These are phyloP conservation scores for Lactarius akahatsu DNA, from an alignment of 768 basidiomycete genomes.

Conservation along the genomic window DNA sequence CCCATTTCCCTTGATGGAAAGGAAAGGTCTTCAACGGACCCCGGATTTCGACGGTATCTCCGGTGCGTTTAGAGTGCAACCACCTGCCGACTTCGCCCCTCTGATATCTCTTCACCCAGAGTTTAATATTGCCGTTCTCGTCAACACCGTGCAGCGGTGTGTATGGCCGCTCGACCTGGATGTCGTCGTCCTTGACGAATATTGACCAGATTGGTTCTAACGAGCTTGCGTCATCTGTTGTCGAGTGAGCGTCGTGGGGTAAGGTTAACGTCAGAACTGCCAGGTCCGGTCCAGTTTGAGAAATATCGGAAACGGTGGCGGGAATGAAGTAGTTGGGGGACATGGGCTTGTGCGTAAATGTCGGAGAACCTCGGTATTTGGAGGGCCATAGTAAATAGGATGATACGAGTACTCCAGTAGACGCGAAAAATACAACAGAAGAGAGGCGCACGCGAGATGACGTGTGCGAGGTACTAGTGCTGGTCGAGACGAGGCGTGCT, in stretches of 20 bases:
- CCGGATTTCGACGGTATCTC: conserved; percentile 71
- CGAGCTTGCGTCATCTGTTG: conserved; percentile 19
- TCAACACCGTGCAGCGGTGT: conserved; percentile 77
- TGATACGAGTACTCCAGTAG: conserved; percentile 43
- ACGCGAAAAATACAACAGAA: conserved; percentile 36
- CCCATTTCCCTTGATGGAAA: conserved; percentile 60
- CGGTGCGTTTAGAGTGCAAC: conserved; percentile 68
- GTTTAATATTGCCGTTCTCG: conserved; percentile 59
- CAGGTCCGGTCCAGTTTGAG: conserved; percentile 53
- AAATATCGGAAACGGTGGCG: conserved; percentile 54
- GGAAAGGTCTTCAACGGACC: conserved; percentile 72
- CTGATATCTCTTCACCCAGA: conserved; percentile 82
- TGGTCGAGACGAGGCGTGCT: conserved; percentile 18
- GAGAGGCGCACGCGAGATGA: conserved; percentile 18
- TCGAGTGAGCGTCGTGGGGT: conserved; percentile 40
- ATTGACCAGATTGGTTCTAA: conserved; percentile 64
- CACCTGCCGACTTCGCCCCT: conserved; percentile 81
- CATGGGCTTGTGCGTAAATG: conserved; percentile 33
- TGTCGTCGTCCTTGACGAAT: conserved; percentile 83
- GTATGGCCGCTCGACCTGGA: conserved; percentile 84
- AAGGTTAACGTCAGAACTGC: conserved; percentile 64
- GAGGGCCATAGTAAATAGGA: conserved; percentile 56
- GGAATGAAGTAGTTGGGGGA: conserved; percentile 50
- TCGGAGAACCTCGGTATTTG: conserved; percentile 46
- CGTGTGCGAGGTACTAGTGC: not conserved